phyloP scores from a whole-genome alignment of 768 basidiomycete genomes.

The Kwoniella dendrophila region DNA sequence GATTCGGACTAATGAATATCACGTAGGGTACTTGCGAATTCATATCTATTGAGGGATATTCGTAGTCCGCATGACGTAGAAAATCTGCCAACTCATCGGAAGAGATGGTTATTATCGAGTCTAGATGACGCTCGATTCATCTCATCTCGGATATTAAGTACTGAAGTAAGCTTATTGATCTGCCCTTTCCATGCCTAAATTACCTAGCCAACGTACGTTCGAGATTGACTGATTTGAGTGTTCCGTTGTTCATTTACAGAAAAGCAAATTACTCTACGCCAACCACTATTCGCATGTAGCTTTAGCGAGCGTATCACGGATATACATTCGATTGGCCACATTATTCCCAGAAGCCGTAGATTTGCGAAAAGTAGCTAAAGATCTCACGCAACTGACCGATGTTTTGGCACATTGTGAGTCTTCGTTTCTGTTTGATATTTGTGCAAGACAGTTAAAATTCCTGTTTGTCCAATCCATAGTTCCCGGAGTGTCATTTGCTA shows the following conservation, averaged over 20 bases:
- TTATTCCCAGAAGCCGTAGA: constrained; percentile 23
- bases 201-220: too few species aligned
- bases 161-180: constrained; percentile 24
- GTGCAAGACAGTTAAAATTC: not conserved
- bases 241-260: constrained; percentile 8
- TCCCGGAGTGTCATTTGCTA: constrained; percentile 43
- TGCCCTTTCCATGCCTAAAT: too few species aligned
- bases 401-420: constrained; percentile 24
- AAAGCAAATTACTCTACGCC: constrained; percentile 24
- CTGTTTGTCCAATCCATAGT: constrained; percentile 23
- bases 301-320: constrained; percentile 18
- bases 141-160: constrained; percentile 10
- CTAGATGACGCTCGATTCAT: constrained; percentile 19
- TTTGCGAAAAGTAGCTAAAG: constrained; percentile 17
- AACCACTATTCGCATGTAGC: constrained; percentile 30
- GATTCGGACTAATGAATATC: not conserved
- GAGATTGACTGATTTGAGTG: not conserved
- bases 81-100: constrained; percentile 8
- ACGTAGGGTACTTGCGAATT: constrained; percentile 18
- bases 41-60: constrained; percentile 15
- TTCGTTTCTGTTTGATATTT: not conserved
- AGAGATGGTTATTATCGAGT: constrained; percentile 17
- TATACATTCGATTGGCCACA: constrained; percentile 26
- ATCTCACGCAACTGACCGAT: constrained; percentile 23
- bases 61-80: constrained; percentile 14